phyloP scores from a whole-genome alignment of 192 early-diverging fungal species.

The Coemansia erecta region DNA sequence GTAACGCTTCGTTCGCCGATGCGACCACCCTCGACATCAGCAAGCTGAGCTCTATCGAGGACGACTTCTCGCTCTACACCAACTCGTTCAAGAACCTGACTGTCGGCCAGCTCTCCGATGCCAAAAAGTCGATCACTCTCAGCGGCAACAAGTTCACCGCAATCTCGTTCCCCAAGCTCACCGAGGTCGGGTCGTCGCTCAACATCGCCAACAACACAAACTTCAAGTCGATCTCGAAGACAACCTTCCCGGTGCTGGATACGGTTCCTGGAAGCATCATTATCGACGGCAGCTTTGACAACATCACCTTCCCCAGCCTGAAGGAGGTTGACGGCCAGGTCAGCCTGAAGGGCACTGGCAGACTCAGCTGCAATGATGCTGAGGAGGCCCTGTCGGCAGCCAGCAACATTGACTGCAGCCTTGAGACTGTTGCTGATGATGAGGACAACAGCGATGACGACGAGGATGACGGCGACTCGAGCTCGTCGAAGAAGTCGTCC shows the following conservation, averaged over 20 bases:
- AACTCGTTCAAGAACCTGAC: conserved; percentile 57
- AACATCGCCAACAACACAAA: conserved; percentile 64
- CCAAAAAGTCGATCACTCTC: conserved; percentile 59
- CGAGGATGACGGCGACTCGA: conserved; percentile 7
- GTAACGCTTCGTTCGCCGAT: conserved; percentile 62
- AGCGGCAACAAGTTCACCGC: conserved; percentile 58
- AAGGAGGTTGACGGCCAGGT: conserved; percentile 61
- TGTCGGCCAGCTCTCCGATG: conserved; percentile 44
- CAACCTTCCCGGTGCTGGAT: conserved; percentile 56
- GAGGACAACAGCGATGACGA: conserved; percentile 2
- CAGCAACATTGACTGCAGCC: conserved; percentile 34
- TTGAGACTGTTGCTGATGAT: conserved; percentile 8
- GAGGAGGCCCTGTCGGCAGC: conserved; percentile 21
- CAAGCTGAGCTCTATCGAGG: conserved; percentile 46
- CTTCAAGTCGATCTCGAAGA: conserved; percentile 49
- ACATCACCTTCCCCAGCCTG: conserved; percentile 56
- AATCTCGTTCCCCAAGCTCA: conserved; percentile 58
- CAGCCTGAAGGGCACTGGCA: conserved; percentile 61
- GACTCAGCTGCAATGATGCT: conserved; percentile 52
- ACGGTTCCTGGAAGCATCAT: conserved; percentile 61
- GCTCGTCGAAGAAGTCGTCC: conserved; percentile 3
- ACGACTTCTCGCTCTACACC: conserved; percentile 61
- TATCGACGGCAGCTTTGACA: conserved; percentile 60
- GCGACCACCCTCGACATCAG: conserved; percentile 46
- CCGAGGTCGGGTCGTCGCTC: conserved; percentile 60